Conservation (phyloP, 2,329 filamentous ascomycete species). For the Aspergillus pseudonomiae region DNA sequence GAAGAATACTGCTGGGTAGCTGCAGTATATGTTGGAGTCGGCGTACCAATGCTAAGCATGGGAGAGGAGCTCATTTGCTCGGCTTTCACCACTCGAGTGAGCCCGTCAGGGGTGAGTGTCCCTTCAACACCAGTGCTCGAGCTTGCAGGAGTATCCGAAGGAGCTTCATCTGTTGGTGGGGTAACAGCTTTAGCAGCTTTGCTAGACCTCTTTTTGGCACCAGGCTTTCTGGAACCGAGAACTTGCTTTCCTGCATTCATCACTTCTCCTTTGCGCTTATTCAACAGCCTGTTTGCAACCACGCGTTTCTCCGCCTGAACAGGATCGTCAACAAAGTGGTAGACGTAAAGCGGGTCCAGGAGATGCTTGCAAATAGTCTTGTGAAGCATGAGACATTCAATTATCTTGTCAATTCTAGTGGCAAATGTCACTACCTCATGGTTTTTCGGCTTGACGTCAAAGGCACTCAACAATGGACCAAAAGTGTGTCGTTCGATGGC, state of each 20-base stretch:
- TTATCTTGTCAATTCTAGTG: constrained; percentile 21
- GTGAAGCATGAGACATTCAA: constrained; percentile 28
- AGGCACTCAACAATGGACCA: constrained; percentile 30
- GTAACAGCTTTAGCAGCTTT: neutral
- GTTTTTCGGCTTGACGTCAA: constrained; percentile 27
- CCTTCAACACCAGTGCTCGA: neutral
- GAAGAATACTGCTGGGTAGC: neutral
- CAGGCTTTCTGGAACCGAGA: constrained; percentile 11
- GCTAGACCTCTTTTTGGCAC: neutral
- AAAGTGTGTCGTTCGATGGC: constrained; percentile 28
- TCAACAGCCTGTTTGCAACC: constrained; percentile 36
- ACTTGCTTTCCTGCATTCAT: constrained; percentile 38
- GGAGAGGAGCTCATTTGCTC: neutral
- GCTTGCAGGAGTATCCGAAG: neutral
- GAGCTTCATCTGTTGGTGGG: neutral
- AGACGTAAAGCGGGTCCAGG: constrained; percentile 36
- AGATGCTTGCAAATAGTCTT: constrained; percentile 47
- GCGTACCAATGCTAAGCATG: neutral
- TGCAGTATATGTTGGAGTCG: neutral
- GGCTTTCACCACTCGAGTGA: neutral
- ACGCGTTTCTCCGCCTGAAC: constrained; percentile 31
- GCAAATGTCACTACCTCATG: constrained; percentile 24
- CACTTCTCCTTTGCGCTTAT: constrained; percentile 34
- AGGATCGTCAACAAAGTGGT: constrained; percentile 42
- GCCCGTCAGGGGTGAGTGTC: neutral